Base-by-base conservation (phyloP, 2,329 filamentous ascomycete genomes). In the Curvularia hawaiiensis region DNA sequence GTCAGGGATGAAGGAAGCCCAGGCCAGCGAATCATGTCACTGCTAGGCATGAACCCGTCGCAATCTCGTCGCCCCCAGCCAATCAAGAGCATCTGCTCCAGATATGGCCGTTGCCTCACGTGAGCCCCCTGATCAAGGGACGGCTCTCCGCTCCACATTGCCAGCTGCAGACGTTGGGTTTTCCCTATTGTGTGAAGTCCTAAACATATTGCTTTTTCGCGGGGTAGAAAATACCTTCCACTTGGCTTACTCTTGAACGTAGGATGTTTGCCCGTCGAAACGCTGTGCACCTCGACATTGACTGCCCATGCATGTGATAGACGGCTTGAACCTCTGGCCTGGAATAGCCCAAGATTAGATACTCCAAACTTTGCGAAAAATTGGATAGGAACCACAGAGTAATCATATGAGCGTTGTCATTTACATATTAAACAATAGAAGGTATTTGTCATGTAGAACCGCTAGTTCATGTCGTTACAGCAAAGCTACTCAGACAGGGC, bases 401-500 rank as follows among this genome's bases (percentile, higher is more conserved):
- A 16, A n/a, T 14, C 28, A 28, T 28, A 28, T 28, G 8, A n/a
- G 14, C n/a, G 28, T 26, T n/a, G 5, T 44, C 14, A 44, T 44
- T n/a, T 16, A 44, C 26, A 28, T 8, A 40, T 50, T 40, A 50
- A 50, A 20, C 24, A 50, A 24, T 40, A 40, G n/a, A 28, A 40
- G 16, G n/a, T 14, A 40, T 30, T 40, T 3, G 24, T 39, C 24
- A 40, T 40, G n/a, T 16, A 3, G 16, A 30, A 31, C 2, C 8
- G 11, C 31, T 12, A 24, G n/a, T 24, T 50, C 24, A 20, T 30
- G 24, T 39, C 30, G 10, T 52, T 1, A 16, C 35, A 28, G 35
- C 33, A 9, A 39, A 33, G 3, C 24, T 24, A 14, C 38, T 46
- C 61, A 73, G 16, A 73, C 67, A 28, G 68, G 69, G 31, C 70